Percentiles rank a stretch among this genome's conserved stretches.
These are phyloP conservation scores for Aquanectria penicillioides DNA, from an alignment of 2,329 filamentous ascomycete species.

Conservation along the genomic window DNA sequence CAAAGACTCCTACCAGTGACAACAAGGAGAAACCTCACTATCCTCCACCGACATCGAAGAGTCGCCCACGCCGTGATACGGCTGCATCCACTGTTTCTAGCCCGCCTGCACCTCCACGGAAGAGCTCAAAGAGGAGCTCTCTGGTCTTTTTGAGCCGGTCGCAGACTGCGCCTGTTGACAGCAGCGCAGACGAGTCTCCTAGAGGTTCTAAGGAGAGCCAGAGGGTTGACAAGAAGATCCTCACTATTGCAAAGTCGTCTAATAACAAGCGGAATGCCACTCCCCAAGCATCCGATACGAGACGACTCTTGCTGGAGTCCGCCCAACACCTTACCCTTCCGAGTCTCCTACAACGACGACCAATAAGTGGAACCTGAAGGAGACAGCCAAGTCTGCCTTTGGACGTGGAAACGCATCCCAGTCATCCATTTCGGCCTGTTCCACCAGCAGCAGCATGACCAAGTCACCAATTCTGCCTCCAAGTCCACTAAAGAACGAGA, in stretches of 20 bases:
- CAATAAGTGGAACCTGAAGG: conserved; percentile 48
- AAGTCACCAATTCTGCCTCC: conserved; percentile 9
- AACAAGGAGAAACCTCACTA: conserved; percentile 24
- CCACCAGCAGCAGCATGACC: conserved; percentile 4
- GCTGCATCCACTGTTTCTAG: conserved; percentile 19
- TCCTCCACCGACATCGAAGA: conserved; percentile 20
- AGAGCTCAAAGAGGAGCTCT: conserved; percentile 38
- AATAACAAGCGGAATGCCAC: conserved; percentile 25
- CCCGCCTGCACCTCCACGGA: conserved; percentile 32
- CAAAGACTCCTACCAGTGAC: background rate
- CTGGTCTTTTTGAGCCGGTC: conserved; percentile 25
- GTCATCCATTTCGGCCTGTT: conserved; percentile 27
- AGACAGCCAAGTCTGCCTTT: conserved; percentile 48
- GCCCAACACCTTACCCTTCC: conserved; percentile 33
- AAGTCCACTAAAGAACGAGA: conserved; percentile 24
- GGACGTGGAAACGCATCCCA: conserved; percentile 31
- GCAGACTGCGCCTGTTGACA: conserved; percentile 13
- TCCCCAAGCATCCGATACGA: conserved; percentile 45
- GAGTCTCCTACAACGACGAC: conserved; percentile 25
- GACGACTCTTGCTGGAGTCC: conserved; percentile 33
- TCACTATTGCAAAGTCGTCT: conserved; percentile 9
- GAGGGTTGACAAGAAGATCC: conserved; percentile 16
- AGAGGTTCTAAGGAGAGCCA: conserved; percentile 21
- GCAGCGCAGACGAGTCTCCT: conserved; percentile 20
- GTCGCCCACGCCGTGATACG: conserved; percentile 26